Evolutionary conservation across 306 rosid genomes (phyloP), one percentile per base, ranked within the genome.

Genomic region (Trifolium repens): DNA sequence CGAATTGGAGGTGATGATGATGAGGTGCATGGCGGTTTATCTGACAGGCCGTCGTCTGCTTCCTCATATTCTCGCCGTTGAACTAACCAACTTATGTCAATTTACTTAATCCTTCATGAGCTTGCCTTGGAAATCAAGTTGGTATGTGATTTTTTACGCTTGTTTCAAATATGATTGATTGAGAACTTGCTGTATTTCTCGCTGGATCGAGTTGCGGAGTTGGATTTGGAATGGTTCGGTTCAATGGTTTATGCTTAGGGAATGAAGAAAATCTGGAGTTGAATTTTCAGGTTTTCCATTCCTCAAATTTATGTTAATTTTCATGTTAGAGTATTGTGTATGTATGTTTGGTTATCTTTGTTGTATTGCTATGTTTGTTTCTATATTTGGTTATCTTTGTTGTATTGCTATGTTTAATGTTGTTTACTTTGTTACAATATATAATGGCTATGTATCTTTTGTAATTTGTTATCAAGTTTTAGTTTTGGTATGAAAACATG

Each of bases 61-160:
- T 93, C 97, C 87, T 93, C 98, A 69, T 87, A 89, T 83, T 93
- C 98, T 80, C 97, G 87, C 91, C 93, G 92, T 83, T 91, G 91
- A 69, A 55, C 34, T 37, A 52, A 26, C 55, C 32, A 75, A 76
- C 16, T 78, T 32, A 37, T 7, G 40, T 37, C 11, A 52, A 12
- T 30, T 75, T 76, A 83, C 83, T 79, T 74, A 71, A 73, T 71
- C 58, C 35, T 71, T 54, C 71, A 83, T 85, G 91, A 85, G 60
- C 68, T 59, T 58, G 53, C 30, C 63, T 76, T 85, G 47, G 17
- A 47, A 61, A 64, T 49, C 69, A 62, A 72, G 73, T 53, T 39
- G 80, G 26, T 74, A 32, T 60, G 55, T 16, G 71, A 66, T 11
- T 39, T 40, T 39, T 19, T 55, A 9, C 13, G n/a, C 52, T 65